Percentiles rank a stretch among this genome's conserved stretches.
phyloP scores from a whole-genome alignment of 495 filamentous ascomycete genomes.

The Ramalina peruviana region DNA sequence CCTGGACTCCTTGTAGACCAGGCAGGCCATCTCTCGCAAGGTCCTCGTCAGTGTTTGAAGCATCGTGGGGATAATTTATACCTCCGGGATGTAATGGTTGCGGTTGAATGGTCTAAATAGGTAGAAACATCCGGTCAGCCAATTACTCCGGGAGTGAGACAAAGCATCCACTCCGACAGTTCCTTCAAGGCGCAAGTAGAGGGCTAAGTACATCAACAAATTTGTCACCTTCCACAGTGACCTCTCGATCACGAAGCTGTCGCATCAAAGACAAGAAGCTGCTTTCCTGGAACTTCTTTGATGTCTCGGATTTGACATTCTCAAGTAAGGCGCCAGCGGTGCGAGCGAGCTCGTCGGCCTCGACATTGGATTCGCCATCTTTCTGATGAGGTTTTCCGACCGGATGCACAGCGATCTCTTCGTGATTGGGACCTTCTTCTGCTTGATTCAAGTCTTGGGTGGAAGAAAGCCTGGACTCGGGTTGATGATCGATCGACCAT shows the following conservation, averaged over 20 bases:
- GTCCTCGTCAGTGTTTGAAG: not conserved
- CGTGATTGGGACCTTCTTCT: constrained; percentile 11
- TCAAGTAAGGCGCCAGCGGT: constrained; percentile 61
- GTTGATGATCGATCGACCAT: too few relatives aligned
- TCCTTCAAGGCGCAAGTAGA: constrained; percentile 23
- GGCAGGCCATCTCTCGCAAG: not conserved
- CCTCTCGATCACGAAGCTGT: constrained; percentile 39
- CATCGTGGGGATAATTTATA: constrained; percentile 27
- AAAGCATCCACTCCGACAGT: constrained; percentile 20
- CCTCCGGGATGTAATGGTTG: constrained; percentile 41
- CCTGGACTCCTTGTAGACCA: too few relatives aligned
- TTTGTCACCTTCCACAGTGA: constrained; percentile 38
- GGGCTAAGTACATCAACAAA: constrained; percentile 40
- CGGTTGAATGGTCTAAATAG: constrained; percentile 18
- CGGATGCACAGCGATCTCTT: constrained; percentile 2
- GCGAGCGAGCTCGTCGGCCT: constrained; percentile 53
- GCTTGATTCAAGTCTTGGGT: constrained; percentile 12
- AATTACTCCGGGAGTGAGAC: constrained; percentile 23
- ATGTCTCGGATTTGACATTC: constrained; percentile 52
- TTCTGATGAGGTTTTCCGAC: constrained; percentile 18
- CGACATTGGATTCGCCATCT: constrained; percentile 18
- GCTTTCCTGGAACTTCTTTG: constrained; percentile 63
- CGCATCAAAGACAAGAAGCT: constrained; percentile 69
- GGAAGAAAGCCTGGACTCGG: too few relatives aligned
- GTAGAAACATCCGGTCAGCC: not conserved